Evolutionary conservation across 2,329 filamentous ascomycete genomes (phyloP).

Genomic region (Teratosphaeria gauchensis): DNA sequence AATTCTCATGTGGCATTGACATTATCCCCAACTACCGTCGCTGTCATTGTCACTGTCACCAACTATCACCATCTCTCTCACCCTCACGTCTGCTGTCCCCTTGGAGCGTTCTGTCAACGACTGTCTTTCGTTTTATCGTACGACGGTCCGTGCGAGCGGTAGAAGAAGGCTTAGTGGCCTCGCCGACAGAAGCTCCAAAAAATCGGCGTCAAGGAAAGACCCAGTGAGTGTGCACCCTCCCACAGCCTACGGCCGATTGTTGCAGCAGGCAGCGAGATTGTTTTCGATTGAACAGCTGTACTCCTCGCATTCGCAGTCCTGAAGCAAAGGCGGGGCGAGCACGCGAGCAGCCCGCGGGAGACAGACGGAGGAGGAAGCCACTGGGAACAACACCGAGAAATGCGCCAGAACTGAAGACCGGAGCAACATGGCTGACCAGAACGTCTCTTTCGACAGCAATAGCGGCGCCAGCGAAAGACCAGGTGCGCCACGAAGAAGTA

Average conservation of each 20-base stretch:
- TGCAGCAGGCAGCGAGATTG: neutral
- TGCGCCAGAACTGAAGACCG: neutral
- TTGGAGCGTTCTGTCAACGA: neutral
- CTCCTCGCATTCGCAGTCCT: neutral
- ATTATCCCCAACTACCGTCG: neutral
- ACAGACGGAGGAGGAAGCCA: neutral
- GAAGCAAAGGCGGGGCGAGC: neutral
- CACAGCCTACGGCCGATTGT: neutral
- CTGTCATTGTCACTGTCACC: neutral
- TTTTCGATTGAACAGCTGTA: neutral
- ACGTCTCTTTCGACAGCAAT: neutral
- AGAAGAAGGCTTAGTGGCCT: neutral
- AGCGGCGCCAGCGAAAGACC: neutral
- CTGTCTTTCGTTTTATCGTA: neutral
- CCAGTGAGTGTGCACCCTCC: constrained; percentile 1
- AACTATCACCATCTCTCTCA: neutral
- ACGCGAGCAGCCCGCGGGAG: neutral
- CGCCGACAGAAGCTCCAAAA: neutral
- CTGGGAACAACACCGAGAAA: neutral
- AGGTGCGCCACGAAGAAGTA: constrained; percentile 5
- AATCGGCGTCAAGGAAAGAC: neutral
- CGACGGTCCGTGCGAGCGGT: neutral
- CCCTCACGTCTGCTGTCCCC: neutral
- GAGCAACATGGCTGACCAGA: neutral
- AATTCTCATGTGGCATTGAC: neutral